Conservation (phyloP, 140 eudicot species). For the Ambrosia hybrid region DNA sequence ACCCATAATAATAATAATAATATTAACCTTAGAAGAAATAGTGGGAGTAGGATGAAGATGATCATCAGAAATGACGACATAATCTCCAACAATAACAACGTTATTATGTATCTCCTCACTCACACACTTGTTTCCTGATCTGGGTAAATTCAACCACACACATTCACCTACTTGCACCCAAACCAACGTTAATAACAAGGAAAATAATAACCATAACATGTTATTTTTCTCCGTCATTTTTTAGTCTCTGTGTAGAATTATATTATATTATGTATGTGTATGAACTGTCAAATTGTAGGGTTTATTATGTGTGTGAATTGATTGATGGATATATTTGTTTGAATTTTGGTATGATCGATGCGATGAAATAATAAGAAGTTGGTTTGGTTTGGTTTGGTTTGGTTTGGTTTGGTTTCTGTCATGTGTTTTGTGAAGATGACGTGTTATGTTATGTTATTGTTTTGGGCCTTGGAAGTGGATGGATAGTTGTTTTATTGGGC, state of each 20-base stretch:
- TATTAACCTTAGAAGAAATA: conserved; percentile 56
- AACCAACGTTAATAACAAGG: not conserved
- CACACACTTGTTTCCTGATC: conserved; percentile 67
- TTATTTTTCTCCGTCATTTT: not conserved
- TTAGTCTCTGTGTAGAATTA: not conserved
- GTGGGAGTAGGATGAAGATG: conserved; percentile 42
- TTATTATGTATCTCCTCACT: conserved; percentile 74
- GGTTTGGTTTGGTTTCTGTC: too few species aligned
- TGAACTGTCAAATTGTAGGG: too few species aligned
- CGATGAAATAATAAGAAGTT: too few species aligned
- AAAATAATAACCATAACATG: not conserved
- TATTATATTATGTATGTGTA: not conserved
- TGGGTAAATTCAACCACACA: conserved; percentile 60
- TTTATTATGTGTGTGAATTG: too few species aligned
- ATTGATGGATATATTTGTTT: too few species aligned
- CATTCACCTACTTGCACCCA: conserved; percentile 24
- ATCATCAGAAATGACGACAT: conserved; percentile 65
- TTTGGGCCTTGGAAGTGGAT: too few species aligned
- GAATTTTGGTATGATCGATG: too few species aligned
- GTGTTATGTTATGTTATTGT: too few species aligned
- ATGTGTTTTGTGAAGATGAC: too few species aligned
- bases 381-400: too few species aligned
- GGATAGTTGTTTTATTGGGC: too few species aligned
- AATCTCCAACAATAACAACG: conserved; percentile 69
- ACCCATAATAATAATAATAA: too few species aligned